Conservation (phyloP, 352 stramenopile species). For the Blastocystis sp. region DNA sequence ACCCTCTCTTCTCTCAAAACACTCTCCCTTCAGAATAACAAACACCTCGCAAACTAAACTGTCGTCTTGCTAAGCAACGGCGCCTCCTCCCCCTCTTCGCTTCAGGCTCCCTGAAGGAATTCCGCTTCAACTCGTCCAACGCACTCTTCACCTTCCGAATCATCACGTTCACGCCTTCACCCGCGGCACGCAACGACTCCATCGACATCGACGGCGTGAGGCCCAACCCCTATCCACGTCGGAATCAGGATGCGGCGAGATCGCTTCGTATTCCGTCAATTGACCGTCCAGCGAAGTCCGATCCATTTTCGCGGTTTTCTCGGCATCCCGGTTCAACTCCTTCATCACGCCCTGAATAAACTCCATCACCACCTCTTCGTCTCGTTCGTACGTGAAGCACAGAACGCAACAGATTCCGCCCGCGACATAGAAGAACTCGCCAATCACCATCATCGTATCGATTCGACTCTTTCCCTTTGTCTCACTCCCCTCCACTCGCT, state of each 20-base stretch:
- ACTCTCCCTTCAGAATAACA: not conserved
- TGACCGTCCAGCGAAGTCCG: not conserved
- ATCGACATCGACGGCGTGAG: conserved; percentile 28
- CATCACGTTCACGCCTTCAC: conserved; percentile 16
- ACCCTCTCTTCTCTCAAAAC: not conserved
- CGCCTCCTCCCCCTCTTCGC: conserved; percentile 30
- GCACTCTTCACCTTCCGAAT: conserved; percentile 39
- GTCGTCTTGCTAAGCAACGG: conserved; percentile 31
- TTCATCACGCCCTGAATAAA: not conserved
- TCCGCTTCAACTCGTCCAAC: not conserved
- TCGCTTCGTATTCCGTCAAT: conserved; percentile 6
- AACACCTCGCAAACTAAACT: conserved; percentile 18
- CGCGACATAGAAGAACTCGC: conserved; percentile 58
- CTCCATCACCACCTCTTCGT: conserved; percentile 31
- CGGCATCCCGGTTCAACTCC: conserved; percentile 23
- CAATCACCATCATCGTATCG: conserved; percentile 23
- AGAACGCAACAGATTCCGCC: conserved; percentile 41
- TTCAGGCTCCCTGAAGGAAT: conserved; percentile 3
- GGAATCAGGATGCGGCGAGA: conserved; percentile 13
- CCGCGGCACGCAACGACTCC: conserved; percentile 21
- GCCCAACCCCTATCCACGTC: not conserved
- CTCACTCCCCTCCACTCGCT: not conserved
- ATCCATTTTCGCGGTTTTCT: not conserved
- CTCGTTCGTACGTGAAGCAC: conserved; percentile 43
- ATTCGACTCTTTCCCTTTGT: conserved; percentile 8